Percentiles rank a stretch among this genome's conserved stretches.
Conservation (phyloP, 179 eudicot genomes). For the Gypsophila paniculata region DNA sequence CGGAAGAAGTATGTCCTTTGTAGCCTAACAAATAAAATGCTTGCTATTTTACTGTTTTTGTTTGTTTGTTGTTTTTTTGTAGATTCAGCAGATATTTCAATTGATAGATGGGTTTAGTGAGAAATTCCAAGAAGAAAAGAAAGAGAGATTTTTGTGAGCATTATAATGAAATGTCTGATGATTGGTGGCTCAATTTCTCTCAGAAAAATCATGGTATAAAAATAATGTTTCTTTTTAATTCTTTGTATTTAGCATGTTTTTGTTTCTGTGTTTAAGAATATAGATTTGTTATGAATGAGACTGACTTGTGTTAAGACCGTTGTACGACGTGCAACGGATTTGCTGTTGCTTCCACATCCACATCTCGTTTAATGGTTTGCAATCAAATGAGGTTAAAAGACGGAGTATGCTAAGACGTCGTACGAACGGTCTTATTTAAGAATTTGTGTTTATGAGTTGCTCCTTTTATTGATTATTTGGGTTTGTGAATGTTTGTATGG, state of each 20-base stretch:
- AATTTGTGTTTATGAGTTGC: too few relatives aligned
- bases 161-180: conserved; percentile 43
- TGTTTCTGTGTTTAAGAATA: conserved; percentile 10
- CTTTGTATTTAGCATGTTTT: conserved; percentile 22
- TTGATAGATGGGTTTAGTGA: conserved; percentile 61
- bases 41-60: conserved; percentile 15
- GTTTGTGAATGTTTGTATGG: conserved; percentile 26
- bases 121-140: conserved; percentile 63
- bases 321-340: too few relatives aligned
- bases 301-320: too few relatives aligned
- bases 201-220: conserved; percentile 57
- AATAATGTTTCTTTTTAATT: not conserved
- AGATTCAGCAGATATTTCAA: conserved; percentile 26
- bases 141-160: conserved; percentile 47
- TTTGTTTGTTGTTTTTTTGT: not conserved
- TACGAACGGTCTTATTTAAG: not conserved
- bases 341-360: too few relatives aligned
- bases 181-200: conserved; percentile 62
- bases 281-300: conserved; percentile 14
- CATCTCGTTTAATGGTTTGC: too few relatives aligned
- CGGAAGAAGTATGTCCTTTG: too few relatives aligned
- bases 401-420: not conserved
- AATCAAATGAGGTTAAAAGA: too few relatives aligned
- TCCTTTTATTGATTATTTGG: conserved; percentile 19
- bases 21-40: conserved; percentile 15